Evolutionary conservation across 352 stramenopile species (phyloP).

Genomic region (Phytophthora sojae): DNA sequence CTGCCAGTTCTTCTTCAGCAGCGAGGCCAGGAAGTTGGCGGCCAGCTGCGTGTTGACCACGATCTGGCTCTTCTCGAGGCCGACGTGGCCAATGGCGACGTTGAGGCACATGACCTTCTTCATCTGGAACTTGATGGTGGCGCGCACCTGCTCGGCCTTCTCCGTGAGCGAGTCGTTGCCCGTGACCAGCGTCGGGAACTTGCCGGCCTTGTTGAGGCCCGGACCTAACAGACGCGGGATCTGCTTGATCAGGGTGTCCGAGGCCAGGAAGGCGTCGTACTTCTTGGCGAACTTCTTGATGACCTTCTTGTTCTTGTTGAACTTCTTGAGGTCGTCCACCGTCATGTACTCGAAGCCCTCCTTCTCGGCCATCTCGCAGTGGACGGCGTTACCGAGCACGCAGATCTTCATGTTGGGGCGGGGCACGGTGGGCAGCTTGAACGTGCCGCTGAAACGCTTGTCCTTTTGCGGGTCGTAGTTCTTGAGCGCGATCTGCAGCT

Average conservation of each 20-base stretch:
- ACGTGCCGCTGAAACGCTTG: slow-evolving; percentile 99
- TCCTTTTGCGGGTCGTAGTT: slow-evolving; percentile 99
- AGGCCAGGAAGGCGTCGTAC: slow-evolving; percentile 99
- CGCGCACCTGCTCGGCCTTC: slow-evolving; percentile 98
- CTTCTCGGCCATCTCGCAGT: slow-evolving; percentile 99
- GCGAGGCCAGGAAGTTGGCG: slow-evolving; percentile 99
- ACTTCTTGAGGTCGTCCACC: slow-evolving; percentile 99
- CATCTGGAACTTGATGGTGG: slow-evolving; percentile 99
- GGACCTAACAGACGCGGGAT: slow-evolving; percentile 99
- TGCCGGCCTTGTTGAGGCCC: slow-evolving; percentile 98
- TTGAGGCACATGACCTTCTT: slow-evolving; percentile 99
- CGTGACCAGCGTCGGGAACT: slow-evolving; percentile 98
- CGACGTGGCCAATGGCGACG: slow-evolving; percentile 98
- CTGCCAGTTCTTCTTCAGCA: slow-evolving; percentile 99
- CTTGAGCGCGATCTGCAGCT: slow-evolving; percentile 99
- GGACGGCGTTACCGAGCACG: slow-evolving; percentile 98
- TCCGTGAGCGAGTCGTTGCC: slow-evolving; percentile 96
- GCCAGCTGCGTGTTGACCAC: slow-evolving; percentile 98
- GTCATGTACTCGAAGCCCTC: slow-evolving; percentile 98
- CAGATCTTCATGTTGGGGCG: slow-evolving; percentile 97
- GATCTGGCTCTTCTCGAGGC: slow-evolving; percentile 95
- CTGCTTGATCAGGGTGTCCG: slow-evolving; percentile 99
- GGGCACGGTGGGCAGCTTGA: slow-evolving; percentile 97
- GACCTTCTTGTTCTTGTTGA: slow-evolving; percentile 99
- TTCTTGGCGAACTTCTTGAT: slow-evolving; percentile 99